phyloP scores from a whole-genome alignment of 2,329 filamentous ascomycete species.

The Coniochaeta sp. region DNA sequence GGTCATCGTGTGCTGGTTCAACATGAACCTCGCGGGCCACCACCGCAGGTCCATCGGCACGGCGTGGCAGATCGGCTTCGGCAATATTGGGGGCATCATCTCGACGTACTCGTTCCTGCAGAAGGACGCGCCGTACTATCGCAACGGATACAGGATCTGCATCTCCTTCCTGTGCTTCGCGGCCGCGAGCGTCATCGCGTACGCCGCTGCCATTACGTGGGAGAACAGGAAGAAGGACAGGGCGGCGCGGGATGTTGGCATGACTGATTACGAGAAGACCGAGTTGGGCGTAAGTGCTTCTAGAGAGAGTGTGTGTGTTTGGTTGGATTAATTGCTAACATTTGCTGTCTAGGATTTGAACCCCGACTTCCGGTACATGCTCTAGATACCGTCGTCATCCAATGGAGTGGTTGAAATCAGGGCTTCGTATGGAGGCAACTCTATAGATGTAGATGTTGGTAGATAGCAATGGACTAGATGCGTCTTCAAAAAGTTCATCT shows the following conservation, averaged over 20 bases:
- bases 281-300: constrained; percentile 31
- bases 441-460: too few relatives aligned
- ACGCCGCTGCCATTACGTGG: constrained; percentile 48
- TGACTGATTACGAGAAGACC: constrained; percentile 28
- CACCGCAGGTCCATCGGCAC: constrained; percentile 63
- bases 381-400: constrained; percentile 13
- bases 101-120: constrained; percentile 63
- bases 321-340: too few relatives aligned
- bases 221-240: constrained; percentile 56
- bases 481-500: too few relatives aligned
- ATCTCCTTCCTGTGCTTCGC: constrained; percentile 67
- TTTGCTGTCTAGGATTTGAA: constrained; percentile 21
- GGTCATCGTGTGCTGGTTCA: constrained; percentile 76
- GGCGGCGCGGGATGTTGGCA: constrained; percentile 12
- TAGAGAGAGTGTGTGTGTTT: too few relatives aligned
- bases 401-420: too few relatives aligned
- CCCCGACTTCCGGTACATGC: constrained; percentile 28
- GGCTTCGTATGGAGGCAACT: too few relatives aligned
- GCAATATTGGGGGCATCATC: constrained; percentile 74
- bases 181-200: constrained; percentile 51
- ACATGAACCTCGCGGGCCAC: constrained; percentile 72
- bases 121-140: constrained; percentile 62
- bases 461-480: too few relatives aligned
- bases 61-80: constrained; percentile 73
- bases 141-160: constrained; percentile 69